Evolutionary conservation across 352 stramenopile species (phyloP).

Genomic region (Elongisporangium senticosum): DNA sequence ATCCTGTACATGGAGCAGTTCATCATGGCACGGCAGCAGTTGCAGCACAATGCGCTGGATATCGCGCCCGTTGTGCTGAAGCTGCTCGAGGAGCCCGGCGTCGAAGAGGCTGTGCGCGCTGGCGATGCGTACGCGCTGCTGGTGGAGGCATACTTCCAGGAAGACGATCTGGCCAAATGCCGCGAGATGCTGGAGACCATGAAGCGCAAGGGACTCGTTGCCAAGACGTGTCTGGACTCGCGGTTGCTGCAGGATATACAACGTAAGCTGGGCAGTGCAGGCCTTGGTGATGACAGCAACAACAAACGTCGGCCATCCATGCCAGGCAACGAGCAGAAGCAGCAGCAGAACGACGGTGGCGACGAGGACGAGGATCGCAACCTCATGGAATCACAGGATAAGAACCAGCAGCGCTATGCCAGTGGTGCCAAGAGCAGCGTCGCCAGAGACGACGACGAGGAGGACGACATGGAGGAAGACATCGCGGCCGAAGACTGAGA

Average conservation of each 20-base stretch:
- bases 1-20: conserved; percentile 86
- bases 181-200: conserved; percentile 78
- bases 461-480: conserved; percentile 79
- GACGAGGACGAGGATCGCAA: conserved; percentile 14
- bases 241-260: conserved; percentile 68
- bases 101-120: conserved; percentile 83
- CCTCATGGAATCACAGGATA: conserved; percentile 21
- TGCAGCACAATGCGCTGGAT: conserved; percentile 54
- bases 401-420: conserved; percentile 14
- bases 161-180: conserved; percentile 58
- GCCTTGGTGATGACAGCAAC: conserved; percentile 12
- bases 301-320: conserved; percentile 16
- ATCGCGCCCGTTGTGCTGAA: conserved; percentile 74
- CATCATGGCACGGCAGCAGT: conserved; percentile 54
- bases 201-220: conserved; percentile 43
- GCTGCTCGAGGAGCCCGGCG: conserved; percentile 78
- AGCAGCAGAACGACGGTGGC: conserved; percentile 9
- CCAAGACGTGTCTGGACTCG: conserved; percentile 75
- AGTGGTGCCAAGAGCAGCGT: conserved; percentile 1
- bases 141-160: conserved; percentile 68
- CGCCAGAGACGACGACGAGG: conserved; percentile 30
- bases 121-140: conserved; percentile 89
- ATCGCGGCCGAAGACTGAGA: conserved; percentile 64
- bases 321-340: conserved; percentile 26
- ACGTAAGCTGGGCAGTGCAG: conserved; percentile 29